Base-by-base conservation (phyloP, 768 basidiomycete genomes). In the Lepiota brunneoincarnata region DNA sequence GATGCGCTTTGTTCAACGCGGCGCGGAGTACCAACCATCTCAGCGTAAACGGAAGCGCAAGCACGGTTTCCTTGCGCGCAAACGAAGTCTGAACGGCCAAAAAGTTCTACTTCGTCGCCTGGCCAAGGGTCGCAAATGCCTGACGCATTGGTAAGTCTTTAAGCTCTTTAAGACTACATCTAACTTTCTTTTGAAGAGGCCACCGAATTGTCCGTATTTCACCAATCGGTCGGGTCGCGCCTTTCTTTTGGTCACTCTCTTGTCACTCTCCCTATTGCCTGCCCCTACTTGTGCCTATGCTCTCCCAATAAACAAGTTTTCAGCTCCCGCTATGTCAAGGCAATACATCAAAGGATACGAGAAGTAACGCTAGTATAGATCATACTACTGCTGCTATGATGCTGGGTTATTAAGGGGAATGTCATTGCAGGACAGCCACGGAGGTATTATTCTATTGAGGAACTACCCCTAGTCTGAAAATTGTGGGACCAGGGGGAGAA, bases 11-110 rank as follows among this genome's bases (percentile, higher is more conserved):
- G 75, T 75, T 26, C 79, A 87, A 24, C 81, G 83, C 40, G 95
- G 95, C 40, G 81, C 83, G n/a, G 92, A 95, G 70, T 98, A 98
- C 63, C 95, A 98, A 67, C 95, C 95, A n/a, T 93, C 90, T 0
- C 93, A 96, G 69, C 81, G 94, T 38, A 91, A 90, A 64, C 75
- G 95, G 60, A 98, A 98, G 76, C 80, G 93, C 61, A 93, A 88
- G 67, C 90, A 92, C 65, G 95, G 95, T 5, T 98, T 96, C 69
- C 78, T 98, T 31, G 81, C 87, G 0, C 74, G 94, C 55, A 84
- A 87, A 68, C 78, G 79, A 60, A 82, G 77, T 7, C 77, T 80
- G 20, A 75, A 80, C 34, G 93, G 93, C 2, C 80, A 86, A 59
- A 91, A 81, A 61, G 80, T 91, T 39, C 73, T 98, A 48, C 77